Conservation (phyloP, 768 basidiomycete species). For the Lentinula sp. region DNA sequence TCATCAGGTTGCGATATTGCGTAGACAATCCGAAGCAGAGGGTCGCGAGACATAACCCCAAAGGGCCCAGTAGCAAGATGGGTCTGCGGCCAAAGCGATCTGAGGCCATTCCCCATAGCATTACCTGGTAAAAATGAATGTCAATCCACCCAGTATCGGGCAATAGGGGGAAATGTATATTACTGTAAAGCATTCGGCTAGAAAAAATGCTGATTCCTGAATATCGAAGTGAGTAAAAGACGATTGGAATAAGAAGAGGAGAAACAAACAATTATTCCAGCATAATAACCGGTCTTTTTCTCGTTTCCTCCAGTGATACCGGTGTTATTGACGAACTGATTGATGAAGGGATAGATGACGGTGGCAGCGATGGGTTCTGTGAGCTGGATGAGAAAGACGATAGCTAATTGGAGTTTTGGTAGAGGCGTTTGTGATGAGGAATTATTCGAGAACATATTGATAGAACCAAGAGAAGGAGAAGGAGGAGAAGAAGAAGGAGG, state of each 20-base stretch:
- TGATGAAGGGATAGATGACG: constrained; percentile 19
- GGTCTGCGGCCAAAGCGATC: constrained; percentile 24
- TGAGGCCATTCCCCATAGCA: constrained; percentile 22
- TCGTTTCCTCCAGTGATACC: constrained; percentile 14
- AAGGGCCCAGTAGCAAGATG: constrained; percentile 21
- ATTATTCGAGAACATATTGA: neutral
- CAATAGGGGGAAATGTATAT: neutral
- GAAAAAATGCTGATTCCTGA: constrained; percentile 23
- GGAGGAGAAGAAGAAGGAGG: neutral
- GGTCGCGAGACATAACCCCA: constrained; percentile 20
- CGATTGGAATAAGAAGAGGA: neutral
- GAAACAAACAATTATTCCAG: constrained; percentile 13
- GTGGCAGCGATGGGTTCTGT: constrained; percentile 24
- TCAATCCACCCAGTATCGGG: constrained; percentile 12
- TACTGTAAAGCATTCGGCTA: constrained; percentile 16
- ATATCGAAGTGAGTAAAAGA: neutral
- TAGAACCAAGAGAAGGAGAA: neutral
- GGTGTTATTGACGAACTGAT: constrained; percentile 6
- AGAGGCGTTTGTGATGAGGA: constrained; percentile 20
- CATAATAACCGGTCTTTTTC: constrained; percentile 15
- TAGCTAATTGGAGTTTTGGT: constrained; percentile 30
- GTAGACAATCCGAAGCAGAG: constrained; percentile 24
- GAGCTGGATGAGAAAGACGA: constrained; percentile 27
- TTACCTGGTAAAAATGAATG: constrained; percentile 12
- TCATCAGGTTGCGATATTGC: constrained; percentile 17